Evolutionary conservation across 176 grass and related monocot species (phyloP).

Genomic region (Zoysia japonica): DNA sequence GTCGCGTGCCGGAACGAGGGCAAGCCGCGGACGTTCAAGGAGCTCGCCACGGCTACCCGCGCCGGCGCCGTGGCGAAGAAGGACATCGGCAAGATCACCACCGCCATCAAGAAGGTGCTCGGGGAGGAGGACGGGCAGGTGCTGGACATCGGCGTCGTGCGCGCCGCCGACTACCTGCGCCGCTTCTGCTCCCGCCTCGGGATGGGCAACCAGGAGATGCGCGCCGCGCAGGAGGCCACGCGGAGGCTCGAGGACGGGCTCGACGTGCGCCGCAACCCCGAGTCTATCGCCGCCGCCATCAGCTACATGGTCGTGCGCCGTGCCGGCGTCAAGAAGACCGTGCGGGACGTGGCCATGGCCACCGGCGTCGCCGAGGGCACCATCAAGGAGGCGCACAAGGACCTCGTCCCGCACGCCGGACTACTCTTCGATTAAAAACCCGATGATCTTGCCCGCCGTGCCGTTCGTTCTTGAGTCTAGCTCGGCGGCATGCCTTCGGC

Average conservation of each 20-base stretch:
- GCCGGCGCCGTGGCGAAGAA: conserved; percentile 29
- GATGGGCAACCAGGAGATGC: conserved; percentile 47
- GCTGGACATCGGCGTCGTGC: conserved; percentile 46
- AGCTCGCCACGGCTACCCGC: conserved; percentile 43
- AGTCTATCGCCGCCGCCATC: conserved; percentile 51
- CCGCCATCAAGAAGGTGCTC: conserved; percentile 44
- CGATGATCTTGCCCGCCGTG: background rate
- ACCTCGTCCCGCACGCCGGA: conserved; percentile 30
- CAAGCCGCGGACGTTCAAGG: conserved; percentile 55
- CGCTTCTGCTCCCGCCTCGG: conserved; percentile 52
- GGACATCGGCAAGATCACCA: conserved; percentile 46
- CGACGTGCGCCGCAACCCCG: conserved; percentile 55
- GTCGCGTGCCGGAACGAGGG: conserved; percentile 58
- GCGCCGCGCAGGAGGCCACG: conserved; percentile 39
- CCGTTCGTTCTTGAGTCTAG: background rate
- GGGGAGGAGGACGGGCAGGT: conserved; percentile 32
- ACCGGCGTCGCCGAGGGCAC: conserved; percentile 54
- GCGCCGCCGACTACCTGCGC: conserved; percentile 42
- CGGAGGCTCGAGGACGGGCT: conserved; percentile 30
- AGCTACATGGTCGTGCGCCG: conserved; percentile 54
- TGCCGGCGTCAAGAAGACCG: conserved; percentile 20
- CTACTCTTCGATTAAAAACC: conserved; percentile 35
- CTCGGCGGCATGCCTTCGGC: conserved; percentile 22
- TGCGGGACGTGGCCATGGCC: conserved; percentile 40
- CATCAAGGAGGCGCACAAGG: conserved; percentile 54